Conservation (phyloP, 441 rosid genomes). For the Bocquillonia castaneifolia region DNA sequence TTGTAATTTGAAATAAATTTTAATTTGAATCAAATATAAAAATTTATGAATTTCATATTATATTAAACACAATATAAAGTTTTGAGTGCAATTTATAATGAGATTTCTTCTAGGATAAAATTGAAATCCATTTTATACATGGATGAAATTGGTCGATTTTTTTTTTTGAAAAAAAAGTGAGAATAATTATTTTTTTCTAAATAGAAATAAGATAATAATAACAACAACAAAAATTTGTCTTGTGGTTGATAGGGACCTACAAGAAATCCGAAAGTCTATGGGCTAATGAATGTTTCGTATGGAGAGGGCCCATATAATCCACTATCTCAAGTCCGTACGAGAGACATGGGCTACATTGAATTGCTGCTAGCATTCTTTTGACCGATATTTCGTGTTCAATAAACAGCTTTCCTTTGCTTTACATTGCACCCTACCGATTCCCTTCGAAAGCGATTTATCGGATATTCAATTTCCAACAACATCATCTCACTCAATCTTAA, state of each 20-base stretch:
- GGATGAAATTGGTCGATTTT: too few species aligned
- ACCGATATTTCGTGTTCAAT: conserved; percentile 8
- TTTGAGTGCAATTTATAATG: too few species aligned
- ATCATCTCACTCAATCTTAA: background rate
- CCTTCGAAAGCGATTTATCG: background rate
- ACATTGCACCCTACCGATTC: background rate
- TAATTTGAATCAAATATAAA: too few species aligned
- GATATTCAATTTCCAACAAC: too few species aligned
- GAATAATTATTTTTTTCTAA: too few species aligned
- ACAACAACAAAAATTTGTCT: conserved; percentile 33
- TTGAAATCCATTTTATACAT: too few species aligned
- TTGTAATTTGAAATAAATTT: too few species aligned
- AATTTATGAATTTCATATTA: too few species aligned
- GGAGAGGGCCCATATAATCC: conserved; percentile 23
- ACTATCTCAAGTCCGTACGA: conserved; percentile 11
- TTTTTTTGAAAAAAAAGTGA: too few species aligned
- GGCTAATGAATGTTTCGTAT: background rate
- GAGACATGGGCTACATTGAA: background rate
- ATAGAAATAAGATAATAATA: conserved; percentile 10
- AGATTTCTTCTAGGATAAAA: too few species aligned
- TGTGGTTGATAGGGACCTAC: conserved; percentile 30
- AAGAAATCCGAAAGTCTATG: conserved; percentile 9
- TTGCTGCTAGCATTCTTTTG: background rate
- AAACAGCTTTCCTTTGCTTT: background rate
- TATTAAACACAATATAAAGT: too few species aligned